Percentiles rank a stretch among this genome's conserved stretches.
Evolutionary conservation across 352 stramenopile species (phyloP).

Genomic region (Phytopythium cucurbitacearum): DNA sequence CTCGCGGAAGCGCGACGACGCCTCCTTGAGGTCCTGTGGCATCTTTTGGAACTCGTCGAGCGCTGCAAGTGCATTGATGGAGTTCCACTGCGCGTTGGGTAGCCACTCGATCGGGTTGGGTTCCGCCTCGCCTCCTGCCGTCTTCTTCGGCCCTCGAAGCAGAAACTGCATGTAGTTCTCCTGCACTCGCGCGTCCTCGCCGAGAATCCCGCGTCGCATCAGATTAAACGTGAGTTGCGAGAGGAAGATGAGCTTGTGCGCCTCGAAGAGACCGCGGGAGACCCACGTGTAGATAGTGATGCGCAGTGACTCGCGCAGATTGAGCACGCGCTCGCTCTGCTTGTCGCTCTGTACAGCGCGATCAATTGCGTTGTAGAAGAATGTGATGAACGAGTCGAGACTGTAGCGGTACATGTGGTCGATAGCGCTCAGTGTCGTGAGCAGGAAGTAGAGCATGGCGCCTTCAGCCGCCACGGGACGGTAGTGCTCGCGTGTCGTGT

Average conservation of each 20-base stretch:
- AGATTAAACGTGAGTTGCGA: conserved; percentile 97
- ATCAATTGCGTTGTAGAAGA: conserved; percentile 96
- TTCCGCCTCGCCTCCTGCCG: conserved; percentile 40
- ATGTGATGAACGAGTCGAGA: conserved; percentile 95
- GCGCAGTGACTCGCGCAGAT: conserved; percentile 91
- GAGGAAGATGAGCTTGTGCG: conserved; percentile 97
- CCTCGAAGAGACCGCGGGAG: conserved; percentile 93
- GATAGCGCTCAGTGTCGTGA: conserved; percentile 94
- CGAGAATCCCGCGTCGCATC: conserved; percentile 95
- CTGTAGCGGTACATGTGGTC: conserved; percentile 99
- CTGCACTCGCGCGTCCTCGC: conserved; percentile 91
- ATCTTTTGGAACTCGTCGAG: conserved; percentile 98
- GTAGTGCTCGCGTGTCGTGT: conserved; percentile 93
- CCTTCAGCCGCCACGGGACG: conserved; percentile 91
- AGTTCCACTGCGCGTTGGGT: conserved; percentile 88
- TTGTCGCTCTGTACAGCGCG: conserved; percentile 85
- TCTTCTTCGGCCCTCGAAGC: conserved; percentile 85
- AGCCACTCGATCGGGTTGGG: conserved; percentile 90
- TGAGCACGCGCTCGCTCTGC: conserved; percentile 88
- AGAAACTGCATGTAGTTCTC: conserved; percentile 97
- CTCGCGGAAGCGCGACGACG: conserved; percentile 94
- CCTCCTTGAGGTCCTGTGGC: conserved; percentile 94
- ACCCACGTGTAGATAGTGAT: conserved; percentile 98
- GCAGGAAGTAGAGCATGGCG: conserved; percentile 97
- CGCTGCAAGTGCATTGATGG: conserved; percentile 87